Base-by-base conservation (phyloP, 2,329 filamentous ascomycete species). In the Penicillium sp. region DNA sequence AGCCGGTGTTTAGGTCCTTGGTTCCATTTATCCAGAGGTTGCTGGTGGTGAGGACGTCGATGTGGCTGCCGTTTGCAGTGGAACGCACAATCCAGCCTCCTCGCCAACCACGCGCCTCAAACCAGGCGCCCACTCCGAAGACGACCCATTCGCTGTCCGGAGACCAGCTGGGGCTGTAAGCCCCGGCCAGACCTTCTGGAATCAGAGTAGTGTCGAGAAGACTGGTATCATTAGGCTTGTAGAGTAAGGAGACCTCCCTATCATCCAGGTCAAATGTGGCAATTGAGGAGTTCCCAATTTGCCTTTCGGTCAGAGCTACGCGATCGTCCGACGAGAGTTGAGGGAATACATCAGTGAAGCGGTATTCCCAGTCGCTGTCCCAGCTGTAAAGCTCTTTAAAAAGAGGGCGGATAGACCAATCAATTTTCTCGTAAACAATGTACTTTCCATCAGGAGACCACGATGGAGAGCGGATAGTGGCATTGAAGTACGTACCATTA, bases 311-410 rank as follows among this genome's bases (percentile, higher is more conserved):
- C 19, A 74, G 70, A 13, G 68, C 73, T 0, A 77, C 62, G 1
- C 59, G 64, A 35, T 70, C 61, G 2, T 62, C 51, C 9, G 63
- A 67, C 3, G 62, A 64, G 17, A 74, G 60, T 44, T 71, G 64
- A 0, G 77, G 77, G 64, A 79, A 78, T 3, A 79, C 74, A 52
- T 79, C 77, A 44, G 71, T 77, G 68, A 76, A 77, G 21, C 74
- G 72, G 58, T 78, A 78, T 6, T 78, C 77, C 71, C 71, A 79
- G 5, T 77, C 72, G 7, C 42, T 36, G 42, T 78, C 73, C 70
- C 70, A 79, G 59, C 70, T 73, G 60, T 73, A 78, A 6, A 79
- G 67, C 42, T 66, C 42, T 61, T 75, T 75, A 12, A 73, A 72
- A 51, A 73, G 68, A 1, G 71, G 62, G 4, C 75, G 75, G 10